Evolutionary conservation across 2,329 filamentous ascomycete genomes (phyloP).

Genomic region (Aureobasidium mangrovei): DNA sequence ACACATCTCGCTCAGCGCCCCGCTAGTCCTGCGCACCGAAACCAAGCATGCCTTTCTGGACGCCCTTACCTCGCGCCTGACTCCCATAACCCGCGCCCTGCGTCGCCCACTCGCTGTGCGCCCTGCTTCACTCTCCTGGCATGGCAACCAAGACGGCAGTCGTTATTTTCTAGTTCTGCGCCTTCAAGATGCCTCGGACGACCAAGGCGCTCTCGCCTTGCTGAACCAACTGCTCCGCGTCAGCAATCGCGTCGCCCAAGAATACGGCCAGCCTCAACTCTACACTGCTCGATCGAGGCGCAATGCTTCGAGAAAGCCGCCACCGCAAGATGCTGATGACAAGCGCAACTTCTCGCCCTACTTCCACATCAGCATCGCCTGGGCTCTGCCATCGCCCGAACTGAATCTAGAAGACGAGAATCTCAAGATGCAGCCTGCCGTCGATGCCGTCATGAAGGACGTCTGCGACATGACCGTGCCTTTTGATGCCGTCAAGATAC

Average conservation of each 20-base stretch:
- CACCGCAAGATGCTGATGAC: conserved; percentile 3
- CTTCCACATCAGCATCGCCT: conserved; percentile 87
- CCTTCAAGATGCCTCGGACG: not conserved
- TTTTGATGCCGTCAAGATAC: conserved; percentile 39
- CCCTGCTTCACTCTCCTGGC: conserved; percentile 50
- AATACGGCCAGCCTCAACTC: conserved; percentile 59
- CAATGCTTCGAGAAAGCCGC: conserved; percentile 12
- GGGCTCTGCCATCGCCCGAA: conserved; percentile 50
- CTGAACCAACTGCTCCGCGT: conserved; percentile 48
- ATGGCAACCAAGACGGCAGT: conserved; percentile 55
- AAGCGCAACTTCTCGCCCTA: conserved; percentile 30
- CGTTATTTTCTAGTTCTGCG: conserved; percentile 64
- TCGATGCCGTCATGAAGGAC: conserved; percentile 13
- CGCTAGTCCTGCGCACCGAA: conserved; percentile 64
- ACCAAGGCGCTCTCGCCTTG: conserved; percentile 23
- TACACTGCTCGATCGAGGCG: conserved; percentile 44
- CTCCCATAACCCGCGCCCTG: conserved; percentile 13
- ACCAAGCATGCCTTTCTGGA: conserved; percentile 61
- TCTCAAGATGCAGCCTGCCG: conserved; percentile 17
- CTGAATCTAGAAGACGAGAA: not conserved
- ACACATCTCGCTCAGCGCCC: conserved; percentile 83
- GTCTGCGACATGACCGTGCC: conserved; percentile 20
- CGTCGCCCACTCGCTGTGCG: conserved; percentile 33
- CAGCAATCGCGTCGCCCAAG: conserved; percentile 55
- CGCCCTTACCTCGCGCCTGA: conserved; percentile 34